Evolutionary conservation across 1,284 basidiomycete genomes (phyloP).

Genomic region (Puccinia novopanici): DNA sequence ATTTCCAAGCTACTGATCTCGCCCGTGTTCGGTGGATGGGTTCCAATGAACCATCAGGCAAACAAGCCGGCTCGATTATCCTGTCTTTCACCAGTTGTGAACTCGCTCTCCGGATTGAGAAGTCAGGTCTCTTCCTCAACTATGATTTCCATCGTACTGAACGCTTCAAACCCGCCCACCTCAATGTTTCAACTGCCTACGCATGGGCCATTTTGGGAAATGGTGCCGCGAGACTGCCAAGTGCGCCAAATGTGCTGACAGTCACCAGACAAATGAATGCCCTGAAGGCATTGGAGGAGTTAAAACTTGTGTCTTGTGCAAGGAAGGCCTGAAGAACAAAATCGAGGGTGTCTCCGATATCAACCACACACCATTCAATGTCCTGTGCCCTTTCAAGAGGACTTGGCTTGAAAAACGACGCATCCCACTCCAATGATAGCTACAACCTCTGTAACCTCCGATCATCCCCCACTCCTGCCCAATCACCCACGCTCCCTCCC

Average conservation of each 20-base stretch:
- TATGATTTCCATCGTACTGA: neutral
- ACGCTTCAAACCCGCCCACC: neutral
- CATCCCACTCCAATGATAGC: neutral
- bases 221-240: neutral
- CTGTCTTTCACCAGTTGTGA: neutral
- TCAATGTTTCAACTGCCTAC: no score
- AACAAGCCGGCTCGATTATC: neutral
- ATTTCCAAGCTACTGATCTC: neutral
- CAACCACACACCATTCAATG: no score
- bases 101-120: neutral
- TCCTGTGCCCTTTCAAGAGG: no score
- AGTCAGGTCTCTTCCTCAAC: neutral
- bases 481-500: no score
- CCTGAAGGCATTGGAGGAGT: neutral
- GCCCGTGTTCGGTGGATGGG: no score
- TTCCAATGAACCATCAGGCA: no score
- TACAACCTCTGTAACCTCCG: neutral
- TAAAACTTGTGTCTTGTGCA: neutral
- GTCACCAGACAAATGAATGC: neutral
- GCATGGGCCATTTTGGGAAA: no score
- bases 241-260: neutral
- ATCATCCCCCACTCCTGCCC: no score
- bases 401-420: neutral
- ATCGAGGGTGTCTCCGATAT: neutral
- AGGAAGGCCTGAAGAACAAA: conserved; percentile 7